phyloP scores from a whole-genome alignment of 352 stramenopile species.

The Pythium myriotylum region DNA sequence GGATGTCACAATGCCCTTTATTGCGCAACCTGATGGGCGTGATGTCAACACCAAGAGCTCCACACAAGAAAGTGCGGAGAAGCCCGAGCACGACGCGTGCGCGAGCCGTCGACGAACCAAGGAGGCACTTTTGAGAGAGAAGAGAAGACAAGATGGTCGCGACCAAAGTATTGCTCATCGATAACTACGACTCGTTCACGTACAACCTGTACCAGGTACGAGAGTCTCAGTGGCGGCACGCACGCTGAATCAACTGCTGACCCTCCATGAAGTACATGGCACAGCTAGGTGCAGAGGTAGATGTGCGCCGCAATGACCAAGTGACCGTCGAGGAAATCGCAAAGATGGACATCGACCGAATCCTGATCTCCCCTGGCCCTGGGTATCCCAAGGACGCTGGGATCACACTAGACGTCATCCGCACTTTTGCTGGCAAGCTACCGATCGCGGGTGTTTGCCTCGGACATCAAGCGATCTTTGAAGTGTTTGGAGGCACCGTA shows the following conservation, averaged over 20 bases:
- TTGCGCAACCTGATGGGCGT: slow-evolving; percentile 27
- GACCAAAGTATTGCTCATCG: slow-evolving; percentile 84
- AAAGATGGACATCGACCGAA: slow-evolving; percentile 75
- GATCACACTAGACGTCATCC: slow-evolving; percentile 85
- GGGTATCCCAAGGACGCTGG: slow-evolving; percentile 82
- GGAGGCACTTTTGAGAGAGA: background rate
- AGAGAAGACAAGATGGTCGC: slow-evolving; percentile 31
- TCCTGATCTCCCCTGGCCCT: slow-evolving; percentile 87
- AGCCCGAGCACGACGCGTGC: slow-evolving; percentile 1
- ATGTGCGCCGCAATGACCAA: slow-evolving; percentile 84
- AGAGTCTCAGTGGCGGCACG: background rate
- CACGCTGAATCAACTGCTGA: background rate
- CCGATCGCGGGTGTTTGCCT: slow-evolving; percentile 87
- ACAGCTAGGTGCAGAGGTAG: slow-evolving; percentile 76
- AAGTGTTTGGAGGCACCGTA: slow-evolving; percentile 87
- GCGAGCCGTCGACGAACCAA: slow-evolving; percentile 5
- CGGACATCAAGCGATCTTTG: slow-evolving; percentile 86
- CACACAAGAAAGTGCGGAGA: slow-evolving; percentile 37
- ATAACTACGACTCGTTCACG: slow-evolving; percentile 93
- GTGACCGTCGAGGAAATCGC: slow-evolving; percentile 82
- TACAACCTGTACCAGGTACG: slow-evolving; percentile 89
- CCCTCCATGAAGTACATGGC: slow-evolving; percentile 69
- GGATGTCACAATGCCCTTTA: slow-evolving; percentile 9
- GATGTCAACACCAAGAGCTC: slow-evolving; percentile 27
- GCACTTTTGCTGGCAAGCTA: slow-evolving; percentile 76